Conservation (phyloP, 2,329 filamentous ascomycete genomes). For the Penicillium sp. region DNA sequence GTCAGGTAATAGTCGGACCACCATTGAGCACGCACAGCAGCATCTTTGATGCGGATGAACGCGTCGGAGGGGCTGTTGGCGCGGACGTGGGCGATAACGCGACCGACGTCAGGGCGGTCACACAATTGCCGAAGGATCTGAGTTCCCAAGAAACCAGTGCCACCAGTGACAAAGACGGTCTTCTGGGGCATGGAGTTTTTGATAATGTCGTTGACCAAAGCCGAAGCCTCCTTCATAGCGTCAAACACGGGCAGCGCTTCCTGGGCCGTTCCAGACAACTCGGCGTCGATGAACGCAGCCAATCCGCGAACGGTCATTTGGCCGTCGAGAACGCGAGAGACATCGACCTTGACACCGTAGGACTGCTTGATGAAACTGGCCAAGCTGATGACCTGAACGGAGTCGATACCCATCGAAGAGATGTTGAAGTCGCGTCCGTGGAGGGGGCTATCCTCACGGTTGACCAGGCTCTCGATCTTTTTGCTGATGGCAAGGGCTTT, state of each 20-base stretch:
- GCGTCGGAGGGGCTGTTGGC: neutral
- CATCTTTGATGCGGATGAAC: neutral
- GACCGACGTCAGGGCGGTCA: constrained; percentile 6
- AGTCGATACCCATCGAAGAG: constrained; percentile 23
- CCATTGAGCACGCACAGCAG: constrained; percentile 19
- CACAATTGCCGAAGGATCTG: constrained; percentile 23
- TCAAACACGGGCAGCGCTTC: constrained; percentile 6
- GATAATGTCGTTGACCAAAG: constrained; percentile 9
- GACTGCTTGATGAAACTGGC: constrained; percentile 16
- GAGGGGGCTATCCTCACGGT: constrained; percentile 27
- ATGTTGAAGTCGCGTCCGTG: constrained; percentile 23
- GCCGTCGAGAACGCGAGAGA: constrained; percentile 13
- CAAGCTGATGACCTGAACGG: constrained; percentile 23
- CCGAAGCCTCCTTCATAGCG: constrained; percentile 12
- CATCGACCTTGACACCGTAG: constrained; percentile 14
- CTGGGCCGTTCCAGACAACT: constrained; percentile 7
- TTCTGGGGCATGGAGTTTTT: constrained; percentile 1
- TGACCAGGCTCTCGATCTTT: constrained; percentile 13
- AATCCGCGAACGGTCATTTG: constrained; percentile 15
- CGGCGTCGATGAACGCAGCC: constrained; percentile 8
- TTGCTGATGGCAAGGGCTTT: constrained; percentile 25
- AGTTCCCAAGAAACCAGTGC: constrained; percentile 25
- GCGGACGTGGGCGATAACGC: constrained; percentile 21
- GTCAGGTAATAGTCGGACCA: constrained; percentile 13
- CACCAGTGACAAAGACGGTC: constrained; percentile 24